Evolutionary conservation across 1,139 yeast species (phyloP).

Genomic region (Debaryomycetaceae sp.): DNA sequence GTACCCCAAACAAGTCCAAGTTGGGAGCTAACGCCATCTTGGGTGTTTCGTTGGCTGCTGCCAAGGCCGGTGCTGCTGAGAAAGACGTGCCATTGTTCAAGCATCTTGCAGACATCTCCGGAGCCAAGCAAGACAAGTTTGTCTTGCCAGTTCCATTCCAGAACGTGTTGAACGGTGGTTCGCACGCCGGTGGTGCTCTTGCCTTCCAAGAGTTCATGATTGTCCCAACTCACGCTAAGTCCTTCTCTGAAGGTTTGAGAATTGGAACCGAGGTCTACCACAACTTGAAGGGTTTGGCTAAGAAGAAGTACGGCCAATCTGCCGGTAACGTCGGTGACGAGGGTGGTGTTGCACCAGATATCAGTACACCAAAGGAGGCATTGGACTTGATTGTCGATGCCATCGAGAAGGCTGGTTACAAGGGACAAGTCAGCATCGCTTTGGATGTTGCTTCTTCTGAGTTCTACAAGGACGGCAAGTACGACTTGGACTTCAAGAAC

Average conservation of each 20-base stretch:
- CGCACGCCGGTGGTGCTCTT: conserved; percentile 94
- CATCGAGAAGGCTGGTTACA: conserved; percentile 83
- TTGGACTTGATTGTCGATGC: conserved; percentile 81
- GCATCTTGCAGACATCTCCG: conserved; percentile 68
- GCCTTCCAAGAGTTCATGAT: conserved; percentile 97
- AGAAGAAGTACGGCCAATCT: conserved; percentile 83
- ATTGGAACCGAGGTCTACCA: conserved; percentile 92
- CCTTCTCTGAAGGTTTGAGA: conserved; percentile 85
- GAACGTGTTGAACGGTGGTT: conserved; percentile 94
- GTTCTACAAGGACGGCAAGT: conserved; percentile 87
- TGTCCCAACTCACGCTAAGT: conserved; percentile 77
- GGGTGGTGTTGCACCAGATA: conserved; percentile 97
- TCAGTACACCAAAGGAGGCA: conserved; percentile 85
- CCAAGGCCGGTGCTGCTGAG: conserved; percentile 88
- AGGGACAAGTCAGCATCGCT: conserved; percentile 78
- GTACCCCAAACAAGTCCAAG: conserved; percentile 84
- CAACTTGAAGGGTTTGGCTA: conserved; percentile 76
- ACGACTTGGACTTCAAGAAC: conserved; percentile 92
- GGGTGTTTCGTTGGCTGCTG: conserved; percentile 83
- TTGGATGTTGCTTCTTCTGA: conserved; percentile 90
- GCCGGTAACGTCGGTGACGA: conserved; percentile 98
- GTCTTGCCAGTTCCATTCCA: conserved; percentile 90
- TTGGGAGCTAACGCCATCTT: conserved; percentile 88
- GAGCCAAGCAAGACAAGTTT: conserved; percentile 55
- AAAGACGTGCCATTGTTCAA: conserved; percentile 76